Evolutionary conservation across 2,329 filamentous ascomycete genomes (phyloP).

Genomic region (Tricladium varicosporioides): DNA sequence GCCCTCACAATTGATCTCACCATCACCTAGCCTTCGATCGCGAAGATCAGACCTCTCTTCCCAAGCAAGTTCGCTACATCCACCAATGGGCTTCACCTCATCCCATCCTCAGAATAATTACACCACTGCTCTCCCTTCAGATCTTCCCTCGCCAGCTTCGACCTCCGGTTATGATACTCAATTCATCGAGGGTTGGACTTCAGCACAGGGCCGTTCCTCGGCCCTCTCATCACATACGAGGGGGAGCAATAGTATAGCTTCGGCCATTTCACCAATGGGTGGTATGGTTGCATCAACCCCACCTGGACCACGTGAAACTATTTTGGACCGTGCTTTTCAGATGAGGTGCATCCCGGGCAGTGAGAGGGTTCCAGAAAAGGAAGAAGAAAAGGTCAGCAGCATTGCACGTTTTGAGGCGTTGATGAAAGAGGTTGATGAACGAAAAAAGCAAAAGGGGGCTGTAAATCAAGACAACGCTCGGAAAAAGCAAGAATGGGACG

Average conservation of each 20-base stretch:
- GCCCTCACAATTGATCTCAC: constrained; percentile 53
- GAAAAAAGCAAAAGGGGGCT: constrained; percentile 30
- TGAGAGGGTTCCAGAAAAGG: constrained; percentile 43
- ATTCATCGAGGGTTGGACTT: constrained; percentile 60
- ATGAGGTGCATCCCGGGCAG: constrained; percentile 61
- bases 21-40: constrained; percentile 59
- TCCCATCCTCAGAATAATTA: constrained; percentile 46
- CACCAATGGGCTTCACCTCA: constrained; percentile 48
- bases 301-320: constrained; percentile 59
- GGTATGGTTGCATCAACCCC: constrained; percentile 35
- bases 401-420: constrained; percentile 64
- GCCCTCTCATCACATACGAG: constrained; percentile 53
- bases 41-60: constrained; percentile 60
- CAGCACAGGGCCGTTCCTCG: constrained; percentile 57
- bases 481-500: constrained; percentile 29
- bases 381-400: constrained; percentile 63
- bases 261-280: constrained; percentile 41
- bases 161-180: constrained; percentile 54
- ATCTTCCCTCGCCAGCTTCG: constrained; percentile 55
- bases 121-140: constrained; percentile 49
- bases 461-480: constrained; percentile 2
- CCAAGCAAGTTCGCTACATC: constrained; percentile 32
- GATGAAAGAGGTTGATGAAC: constrained; percentile 59
- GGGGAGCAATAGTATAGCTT: constrained; percentile 53
- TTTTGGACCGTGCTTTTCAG: constrained; percentile 65